These are phyloP conservation scores for Teunomyces atbi DNA, from an alignment of 805 yeast species.

Conservation along the genomic window DNA sequence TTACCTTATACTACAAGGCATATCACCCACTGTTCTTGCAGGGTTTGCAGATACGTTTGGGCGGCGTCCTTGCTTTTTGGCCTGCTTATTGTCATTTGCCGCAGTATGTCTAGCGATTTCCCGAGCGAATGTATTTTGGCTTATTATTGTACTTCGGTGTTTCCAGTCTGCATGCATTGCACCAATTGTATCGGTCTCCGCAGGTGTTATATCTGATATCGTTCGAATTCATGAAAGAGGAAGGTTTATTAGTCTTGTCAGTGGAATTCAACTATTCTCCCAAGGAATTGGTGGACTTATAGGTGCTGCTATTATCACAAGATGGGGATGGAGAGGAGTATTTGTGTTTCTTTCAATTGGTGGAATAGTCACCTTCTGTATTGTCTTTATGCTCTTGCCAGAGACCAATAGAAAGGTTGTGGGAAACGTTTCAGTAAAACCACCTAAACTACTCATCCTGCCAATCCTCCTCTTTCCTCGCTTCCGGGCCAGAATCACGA, in stretches of 20 bases:
- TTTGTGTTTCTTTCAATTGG: conserved; percentile 73
- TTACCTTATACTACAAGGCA: conserved; percentile 72
- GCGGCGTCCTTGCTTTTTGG: conserved; percentile 63
- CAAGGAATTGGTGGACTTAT: conserved; percentile 77
- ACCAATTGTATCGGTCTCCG: conserved; percentile 67
- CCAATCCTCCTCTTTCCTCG: conserved; percentile 36
- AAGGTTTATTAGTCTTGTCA: conserved; percentile 60
- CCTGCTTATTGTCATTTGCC: conserved; percentile 53
- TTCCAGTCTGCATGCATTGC: conserved; percentile 79
- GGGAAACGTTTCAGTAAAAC: conserved; percentile 71
- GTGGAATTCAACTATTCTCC: conserved; percentile 68
- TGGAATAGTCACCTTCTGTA: conserved; percentile 44
- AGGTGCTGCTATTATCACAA: conserved; percentile 42
- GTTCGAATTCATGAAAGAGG: conserved; percentile 70
- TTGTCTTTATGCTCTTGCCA: conserved; percentile 43
- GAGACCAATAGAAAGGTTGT: conserved; percentile 73
- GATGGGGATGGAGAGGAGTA: conserved; percentile 64
- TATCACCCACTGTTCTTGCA: conserved; percentile 69
- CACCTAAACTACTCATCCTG: conserved; percentile 43
- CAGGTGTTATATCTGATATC: conserved; percentile 75
- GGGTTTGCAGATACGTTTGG: conserved; percentile 70
- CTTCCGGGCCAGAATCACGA: conserved; percentile 7
- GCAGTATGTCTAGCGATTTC: conserved; percentile 70
- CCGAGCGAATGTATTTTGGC: conserved; percentile 53
- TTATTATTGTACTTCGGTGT: conserved; percentile 63